phyloP scores from a whole-genome alignment of 495 filamentous ascomycete genomes.

The Lophiotrema nucula region DNA sequence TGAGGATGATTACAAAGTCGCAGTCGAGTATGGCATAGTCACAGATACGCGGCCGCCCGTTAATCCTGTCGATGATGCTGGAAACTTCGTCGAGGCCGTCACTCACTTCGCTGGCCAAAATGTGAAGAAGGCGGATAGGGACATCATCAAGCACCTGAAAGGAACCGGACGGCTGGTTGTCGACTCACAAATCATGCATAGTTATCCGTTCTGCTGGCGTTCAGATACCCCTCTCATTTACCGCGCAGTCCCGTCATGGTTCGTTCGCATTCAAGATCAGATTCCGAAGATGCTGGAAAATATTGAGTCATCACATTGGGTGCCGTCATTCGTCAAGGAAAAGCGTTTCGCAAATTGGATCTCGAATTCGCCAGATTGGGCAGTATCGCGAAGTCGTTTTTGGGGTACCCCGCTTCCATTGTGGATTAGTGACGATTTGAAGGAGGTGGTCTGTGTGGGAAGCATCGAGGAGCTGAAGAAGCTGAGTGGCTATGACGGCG shows the following conservation, averaged over 20 bases:
- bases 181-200: slow-evolving; percentile 88
- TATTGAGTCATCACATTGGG: slow-evolving; percentile 91
- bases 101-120: slow-evolving; percentile 83
- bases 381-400: slow-evolving; percentile 91
- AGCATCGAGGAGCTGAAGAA: slow-evolving; percentile 83
- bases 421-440: slow-evolving; percentile 85
- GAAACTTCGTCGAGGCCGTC: slow-evolving; percentile 77
- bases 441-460: slow-evolving; percentile 84
- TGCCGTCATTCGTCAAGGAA: slow-evolving; percentile 88
- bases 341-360: slow-evolving; percentile 86
- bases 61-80: slow-evolving; percentile 83
- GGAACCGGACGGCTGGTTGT: slow-evolving; percentile 76
- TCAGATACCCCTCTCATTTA: slow-evolving; percentile 96
- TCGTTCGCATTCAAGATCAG: slow-evolving; percentile 80
- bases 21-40: slow-evolving; percentile 74
- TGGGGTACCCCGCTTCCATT: slow-evolving; percentile 95
- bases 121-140: slow-evolving; percentile 93
- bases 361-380: slow-evolving; percentile 93
- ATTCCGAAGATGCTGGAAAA: slow-evolving; percentile 88
- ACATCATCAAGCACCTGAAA: slow-evolving; percentile 90
- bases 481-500: slow-evolving; percentile 79
- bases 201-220: slow-evolving; percentile 93
- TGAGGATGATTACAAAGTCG: slow-evolving; percentile 93
- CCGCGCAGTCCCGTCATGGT: slow-evolving; percentile 92
- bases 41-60: slow-evolving; percentile 74